Base-by-base conservation (phyloP, 805 yeast genomes). In the Starmera quercuum region DNA sequence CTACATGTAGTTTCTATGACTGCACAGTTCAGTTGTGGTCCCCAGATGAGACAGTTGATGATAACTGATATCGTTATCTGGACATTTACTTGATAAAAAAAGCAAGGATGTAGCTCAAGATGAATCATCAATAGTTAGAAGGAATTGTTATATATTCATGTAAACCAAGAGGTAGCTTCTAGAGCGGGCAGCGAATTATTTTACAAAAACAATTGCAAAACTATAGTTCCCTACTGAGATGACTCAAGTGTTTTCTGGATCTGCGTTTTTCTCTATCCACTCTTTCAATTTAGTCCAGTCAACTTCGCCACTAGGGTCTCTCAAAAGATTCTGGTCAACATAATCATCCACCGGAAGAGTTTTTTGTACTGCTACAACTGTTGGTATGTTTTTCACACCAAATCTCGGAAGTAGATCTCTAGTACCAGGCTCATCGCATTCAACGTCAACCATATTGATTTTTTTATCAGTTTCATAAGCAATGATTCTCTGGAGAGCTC, bases 1-100 rank as follows among this genome's bases (percentile, higher is more conserved):
- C 75, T 3, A 87, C 96, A 2, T 90, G 97, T 54, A 86, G 96
- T 35, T 90, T 90, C 55, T 90, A 90, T 60, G 98, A 90, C 55
- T 73, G 73, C 35, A 74, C 83, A 14, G 69, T 90, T 2, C 95
- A 88, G 42, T 54, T 69, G 20, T 90, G 97, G 97, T 36, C 50
- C 7, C 44, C 50, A 4, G 34, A 45, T 15, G 23, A 32, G 12
- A n/a, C n/a, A n/a, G n/a, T n/a, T n/a, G n/a, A n/a, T n/a, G n/a
- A n/a, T n/a, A n/a, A n/a, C n/a, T n/a, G n/a, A n/a, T n/a, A n/a
- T n/a, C n/a, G n/a, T n/a, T n/a, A n/a, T n/a, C n/a, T n/a, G n/a
- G n/a, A n/a, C n/a, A n/a, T n/a, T n/a, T n/a, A n/a, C n/a, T n/a
- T n/a, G n/a, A n/a, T n/a, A n/a, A n/a, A n/a, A n/a, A n/a, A n/a